Evolutionary conservation across 192 early-diverging fungal species (phyloP).

Genomic region (Helicostylum pulchrum): DNA sequence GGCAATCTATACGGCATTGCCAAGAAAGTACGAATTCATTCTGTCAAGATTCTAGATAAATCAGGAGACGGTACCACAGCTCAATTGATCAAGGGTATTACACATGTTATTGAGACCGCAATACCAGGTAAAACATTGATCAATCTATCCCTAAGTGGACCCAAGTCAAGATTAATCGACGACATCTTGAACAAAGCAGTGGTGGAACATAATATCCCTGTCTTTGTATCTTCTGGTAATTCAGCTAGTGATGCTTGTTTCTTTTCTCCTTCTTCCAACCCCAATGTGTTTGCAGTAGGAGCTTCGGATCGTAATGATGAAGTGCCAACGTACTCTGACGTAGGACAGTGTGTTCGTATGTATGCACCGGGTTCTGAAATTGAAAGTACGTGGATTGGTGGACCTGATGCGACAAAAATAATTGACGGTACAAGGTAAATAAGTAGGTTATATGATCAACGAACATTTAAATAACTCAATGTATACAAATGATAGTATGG

Average conservation of each 20-base stretch:
- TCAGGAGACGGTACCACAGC: slow-evolving; percentile 49
- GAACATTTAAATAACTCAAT: background rate
- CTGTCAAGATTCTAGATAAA: slow-evolving; percentile 58
- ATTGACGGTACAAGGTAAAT: slow-evolving; percentile 48
- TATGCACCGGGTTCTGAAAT: slow-evolving; percentile 61
- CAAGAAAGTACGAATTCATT: slow-evolving; percentile 55
- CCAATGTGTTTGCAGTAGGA: slow-evolving; percentile 44
- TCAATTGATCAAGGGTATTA: slow-evolving; percentile 51
- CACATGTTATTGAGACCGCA: slow-evolving; percentile 21
- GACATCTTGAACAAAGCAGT: slow-evolving; percentile 31
- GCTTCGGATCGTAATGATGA: slow-evolving; percentile 41
- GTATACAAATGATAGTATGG: slow-evolving; percentile 39
- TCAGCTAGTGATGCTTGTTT: slow-evolving; percentile 52
- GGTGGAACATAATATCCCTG: slow-evolving; percentile 34
- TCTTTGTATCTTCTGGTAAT: slow-evolving; percentile 65
- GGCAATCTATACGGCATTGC: slow-evolving; percentile 60
- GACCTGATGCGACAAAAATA: slow-evolving; percentile 16
- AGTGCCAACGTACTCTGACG: slow-evolving; percentile 46
- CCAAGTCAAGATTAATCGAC: slow-evolving; percentile 42
- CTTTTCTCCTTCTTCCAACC: slow-evolving; percentile 47
- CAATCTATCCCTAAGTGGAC: slow-evolving; percentile 64
- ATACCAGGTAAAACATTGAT: slow-evolving; percentile 39
- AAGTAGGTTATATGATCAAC: too few species aligned
- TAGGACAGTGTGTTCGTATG: slow-evolving; percentile 57
- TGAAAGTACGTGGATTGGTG: slow-evolving; percentile 36